Base-by-base conservation (phyloP, 768 basidiomycete genomes). In the Leucocoprinus birnbaumii region DNA sequence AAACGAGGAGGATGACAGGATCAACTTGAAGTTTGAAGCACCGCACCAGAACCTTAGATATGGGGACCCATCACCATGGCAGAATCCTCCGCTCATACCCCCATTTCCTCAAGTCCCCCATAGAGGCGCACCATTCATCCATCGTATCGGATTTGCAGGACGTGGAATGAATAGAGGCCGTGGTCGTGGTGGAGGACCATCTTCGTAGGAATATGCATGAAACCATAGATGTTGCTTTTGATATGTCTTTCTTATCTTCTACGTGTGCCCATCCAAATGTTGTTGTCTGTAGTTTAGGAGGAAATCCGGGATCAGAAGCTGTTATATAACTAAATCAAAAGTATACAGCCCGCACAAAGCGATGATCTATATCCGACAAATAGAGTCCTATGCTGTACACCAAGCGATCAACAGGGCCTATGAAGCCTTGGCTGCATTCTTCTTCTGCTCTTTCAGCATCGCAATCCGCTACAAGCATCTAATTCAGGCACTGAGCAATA, bases 361-460 rank as follows among this genome's bases (percentile, higher is more conserved):
- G 11, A 31, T 31, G 34, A 18, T 40, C 51, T 21, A 43, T 40
- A n/a, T n/a, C n/a, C n/a, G n/a, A 48, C 18, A 55, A 42, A 16
- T 8, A 10, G 42, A 48, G 24, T 8, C 22, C 19, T 49, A 22
- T 42, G 31, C 3, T 40, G 52, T 25, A 51, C 27, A 31, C 31
- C 31, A 11, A n/a, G 31, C 31, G 31, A 11, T 31, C 11, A 31
- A 9, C 11, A 22, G 8, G 21, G 42, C 24, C 48, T 34, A 54
- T 58, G 54, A 66, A 19, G 63, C 55, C 59, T 72, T 73, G 14
- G 67, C 59, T 9, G 69, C 71, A 51, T 72, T 75, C 68, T 83
- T 88, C 72, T 91, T 92, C 71, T 89, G 86, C 62, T 89, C 90
- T 63, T 93, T 93, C 60, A 91, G 66, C 65, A 82, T 80, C 8